Percentiles rank a stretch among this genome's conserved stretches.
Conservation (phyloP, 495 filamentous ascomycete species). For the Neurospora sp. region DNA sequence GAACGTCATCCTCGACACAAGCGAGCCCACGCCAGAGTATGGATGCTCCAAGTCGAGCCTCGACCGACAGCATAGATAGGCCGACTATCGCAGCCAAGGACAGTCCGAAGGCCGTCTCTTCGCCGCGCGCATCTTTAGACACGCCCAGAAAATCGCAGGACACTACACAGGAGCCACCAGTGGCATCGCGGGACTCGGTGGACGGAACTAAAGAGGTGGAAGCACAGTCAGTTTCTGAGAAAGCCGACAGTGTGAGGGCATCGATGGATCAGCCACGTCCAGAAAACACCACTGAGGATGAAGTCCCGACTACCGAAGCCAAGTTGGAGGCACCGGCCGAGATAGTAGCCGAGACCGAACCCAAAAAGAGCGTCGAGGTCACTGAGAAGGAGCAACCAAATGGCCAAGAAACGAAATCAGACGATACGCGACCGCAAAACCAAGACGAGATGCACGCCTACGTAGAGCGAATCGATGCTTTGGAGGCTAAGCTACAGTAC, state of each 20-base stretch:
- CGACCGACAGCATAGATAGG: slow-evolving; percentile 16
- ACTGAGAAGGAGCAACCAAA: neutral
- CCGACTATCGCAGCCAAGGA: slow-evolving; percentile 10
- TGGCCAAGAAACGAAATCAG: slow-evolving; percentile 45
- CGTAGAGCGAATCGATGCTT: slow-evolving; percentile 82
- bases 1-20: slow-evolving; percentile 15
- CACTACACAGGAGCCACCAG: neutral
- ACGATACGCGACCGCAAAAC: slow-evolving; percentile 50
- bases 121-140: slow-evolving; percentile 15
- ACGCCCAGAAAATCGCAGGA: slow-evolving; percentile 10
- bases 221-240: neutral
- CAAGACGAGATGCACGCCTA: slow-evolving; percentile 75
- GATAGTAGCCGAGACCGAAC: neutral
- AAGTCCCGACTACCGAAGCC: neutral
- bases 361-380: neutral
- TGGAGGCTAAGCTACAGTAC: slow-evolving; percentile 84
- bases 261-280: slow-evolving; percentile 4
- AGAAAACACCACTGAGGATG: neutral
- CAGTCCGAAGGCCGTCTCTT: neutral
- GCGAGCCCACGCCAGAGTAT: slow-evolving; percentile 24
- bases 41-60: slow-evolving; percentile 20
- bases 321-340: neutral
- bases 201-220: neutral
- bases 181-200: neutral
- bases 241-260: neutral